Conservation (phyloP, 805 yeast genomes). For the Cyberlindnera maclurae region DNA sequence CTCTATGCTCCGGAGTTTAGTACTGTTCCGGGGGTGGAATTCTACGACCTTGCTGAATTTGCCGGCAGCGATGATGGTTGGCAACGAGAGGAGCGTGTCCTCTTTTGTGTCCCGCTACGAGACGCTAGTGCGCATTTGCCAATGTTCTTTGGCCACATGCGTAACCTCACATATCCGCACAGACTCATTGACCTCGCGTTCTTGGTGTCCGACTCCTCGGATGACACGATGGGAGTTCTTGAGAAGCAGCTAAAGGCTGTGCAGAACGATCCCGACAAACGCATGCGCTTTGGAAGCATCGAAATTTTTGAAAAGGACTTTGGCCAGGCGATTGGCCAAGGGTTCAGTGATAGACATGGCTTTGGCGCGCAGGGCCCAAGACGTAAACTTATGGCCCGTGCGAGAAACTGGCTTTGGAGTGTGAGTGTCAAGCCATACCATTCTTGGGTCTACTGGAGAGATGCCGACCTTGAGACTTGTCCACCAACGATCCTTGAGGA, state of each 20-base stretch:
- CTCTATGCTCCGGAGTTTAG: constrained; percentile 31
- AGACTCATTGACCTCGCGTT: constrained; percentile 78
- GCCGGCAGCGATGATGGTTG: constrained; percentile 74
- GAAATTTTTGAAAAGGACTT: constrained; percentile 90
- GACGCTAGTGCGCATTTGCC: constrained; percentile 89
- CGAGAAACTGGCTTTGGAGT: constrained; percentile 89
- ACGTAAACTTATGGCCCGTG: constrained; percentile 91
- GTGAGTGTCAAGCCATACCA: constrained; percentile 89
- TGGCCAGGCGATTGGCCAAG: constrained; percentile 91
- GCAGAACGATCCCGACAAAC: constrained; percentile 57
- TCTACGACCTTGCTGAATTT: constrained; percentile 65
- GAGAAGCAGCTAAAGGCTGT: constrained; percentile 49
- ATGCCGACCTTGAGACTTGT: constrained; percentile 89
- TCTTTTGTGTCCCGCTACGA: constrained; percentile 85
- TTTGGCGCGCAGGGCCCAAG: constrained; percentile 95
- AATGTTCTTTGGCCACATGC: constrained; percentile 82
- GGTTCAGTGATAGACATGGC: constrained; percentile 90
- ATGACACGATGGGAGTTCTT: constrained; percentile 74
- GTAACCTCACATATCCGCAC: constrained; percentile 80
- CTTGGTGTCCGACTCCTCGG: constrained; percentile 84
- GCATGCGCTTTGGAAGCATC: constrained; percentile 68
- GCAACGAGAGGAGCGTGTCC: constrained; percentile 72
- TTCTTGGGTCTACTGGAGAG: constrained; percentile 96
- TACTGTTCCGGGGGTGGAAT: constrained; percentile 41
- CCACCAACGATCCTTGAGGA: constrained; percentile 86